Base-by-base conservation (phyloP, 2,329 filamentous ascomycete species). In the Phialocephala sp. region DNA sequence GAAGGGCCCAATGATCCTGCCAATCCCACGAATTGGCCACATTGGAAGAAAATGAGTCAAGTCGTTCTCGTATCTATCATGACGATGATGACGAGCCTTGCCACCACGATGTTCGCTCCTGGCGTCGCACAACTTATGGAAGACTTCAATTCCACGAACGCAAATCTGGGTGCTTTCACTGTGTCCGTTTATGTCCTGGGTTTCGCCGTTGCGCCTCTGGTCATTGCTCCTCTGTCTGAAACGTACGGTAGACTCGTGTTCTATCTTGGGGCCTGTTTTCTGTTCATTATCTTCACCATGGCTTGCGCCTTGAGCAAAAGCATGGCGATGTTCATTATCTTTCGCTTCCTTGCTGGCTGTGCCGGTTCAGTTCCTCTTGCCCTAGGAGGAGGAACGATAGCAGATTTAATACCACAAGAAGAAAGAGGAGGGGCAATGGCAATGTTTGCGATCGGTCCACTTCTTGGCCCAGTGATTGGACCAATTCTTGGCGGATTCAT, bases 201-300 rank as follows among this genome's bases (percentile, higher is more conserved):
- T 36, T 87, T 87, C 67, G 86, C 84, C 1, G 82, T 86, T 41
- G 88, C 87, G 0, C 87, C 47, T 84, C 82, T 73, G 84, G 77
- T 87, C 59, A 75, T 89, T 2, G 84, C 85, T 1, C 86, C 86
- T 0, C 71, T 89, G 55, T 86, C 83, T 1, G 89, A 91, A 74
- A 83, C 90, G 62, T 90, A 89, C 72, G 89, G 89, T 1, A 82
- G 89, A 3, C 76, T 85, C 3, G 76, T 81, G 1, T 74, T 91
- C 41, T 82, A 90, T 66, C 81, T 84, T 35, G 75, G 72, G 3
- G 85, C 86, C 64, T 91, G 88, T 68, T 72, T 82, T 4, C 80
- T 87, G 63, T 91, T 91, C 74, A 82, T 86, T 62, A 73, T 84
- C 1, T 90, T 87, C 79, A 86, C 85, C 52, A 82, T 91, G 67